Conservation (phyloP, 352 stramenopile genomes). For the Phytopythium aichiense region DNA sequence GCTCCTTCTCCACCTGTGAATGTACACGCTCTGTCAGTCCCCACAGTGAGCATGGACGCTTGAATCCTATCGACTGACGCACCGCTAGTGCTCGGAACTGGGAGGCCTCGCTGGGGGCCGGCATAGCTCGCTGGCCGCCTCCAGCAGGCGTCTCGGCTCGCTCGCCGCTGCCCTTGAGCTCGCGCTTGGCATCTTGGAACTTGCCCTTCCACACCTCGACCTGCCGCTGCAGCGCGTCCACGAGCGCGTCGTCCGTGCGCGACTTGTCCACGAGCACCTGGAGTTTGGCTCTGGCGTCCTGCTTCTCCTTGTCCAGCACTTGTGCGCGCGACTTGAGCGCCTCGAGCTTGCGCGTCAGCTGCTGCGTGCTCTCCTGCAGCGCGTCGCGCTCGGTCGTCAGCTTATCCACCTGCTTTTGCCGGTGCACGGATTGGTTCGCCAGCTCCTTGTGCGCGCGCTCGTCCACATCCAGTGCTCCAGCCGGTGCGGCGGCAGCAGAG, state of each 20-base stretch:
- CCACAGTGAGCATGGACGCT: not conserved
- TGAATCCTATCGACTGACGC: slow-evolving; percentile 8
- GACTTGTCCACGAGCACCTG: slow-evolving; percentile 79
- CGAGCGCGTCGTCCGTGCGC: slow-evolving; percentile 68
- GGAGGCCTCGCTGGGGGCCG: slow-evolving; percentile 31
- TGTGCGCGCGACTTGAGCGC: slow-evolving; percentile 57
- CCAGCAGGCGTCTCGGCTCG: slow-evolving; percentile 34
- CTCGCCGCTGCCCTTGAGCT: slow-evolving; percentile 34
- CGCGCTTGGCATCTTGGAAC: slow-evolving; percentile 49
- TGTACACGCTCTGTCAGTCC: not conserved
- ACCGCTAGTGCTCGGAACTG: slow-evolving; percentile 57
- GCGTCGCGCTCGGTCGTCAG: slow-evolving; percentile 52
- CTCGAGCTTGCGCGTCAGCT: slow-evolving; percentile 60
- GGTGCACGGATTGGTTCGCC: slow-evolving; percentile 41
- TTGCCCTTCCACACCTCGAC: slow-evolving; percentile 60
- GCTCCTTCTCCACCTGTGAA: slow-evolving; percentile 63
- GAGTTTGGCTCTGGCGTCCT: slow-evolving; percentile 58
- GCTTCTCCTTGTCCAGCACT: slow-evolving; percentile 73
- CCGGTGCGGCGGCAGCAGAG: not conserved
- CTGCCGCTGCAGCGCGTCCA: slow-evolving; percentile 73
- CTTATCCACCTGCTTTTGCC: slow-evolving; percentile 59
- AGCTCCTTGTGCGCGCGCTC: slow-evolving; percentile 63
- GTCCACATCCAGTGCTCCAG: slow-evolving; percentile 40
- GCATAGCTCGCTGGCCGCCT: slow-evolving; percentile 40
- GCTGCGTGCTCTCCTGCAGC: slow-evolving; percentile 47